phyloP scores from a whole-genome alignment of 306 rosid species.

The Biancaea sappan region DNA sequence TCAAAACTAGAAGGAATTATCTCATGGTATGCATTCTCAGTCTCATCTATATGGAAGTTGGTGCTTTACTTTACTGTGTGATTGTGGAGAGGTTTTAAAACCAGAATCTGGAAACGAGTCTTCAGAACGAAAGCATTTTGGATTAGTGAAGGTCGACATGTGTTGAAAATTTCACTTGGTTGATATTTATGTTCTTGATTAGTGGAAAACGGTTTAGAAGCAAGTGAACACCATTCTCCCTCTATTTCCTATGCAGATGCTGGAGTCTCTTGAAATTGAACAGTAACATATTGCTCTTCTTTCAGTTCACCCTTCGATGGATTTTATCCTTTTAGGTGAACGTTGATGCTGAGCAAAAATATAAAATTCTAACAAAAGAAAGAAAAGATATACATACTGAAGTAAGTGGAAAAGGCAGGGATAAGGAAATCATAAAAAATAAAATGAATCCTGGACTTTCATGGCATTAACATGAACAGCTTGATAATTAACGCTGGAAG shows the following conservation, averaged over 20 bases:
- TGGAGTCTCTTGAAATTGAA: slow-evolving; percentile 28
- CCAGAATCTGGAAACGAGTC: slow-evolving; percentile 33
- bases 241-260: slow-evolving; percentile 43
- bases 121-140: slow-evolving; percentile 42
- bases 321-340: slow-evolving; percentile 12
- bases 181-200: slow-evolving; percentile 23
- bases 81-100: slow-evolving; percentile 43
- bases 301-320: slow-evolving; percentile 24
- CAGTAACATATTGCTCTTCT: slow-evolving; percentile 23
- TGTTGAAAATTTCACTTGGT: slow-evolving; percentile 36
- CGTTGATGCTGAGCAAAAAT: slow-evolving; percentile 11
- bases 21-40: slow-evolving; percentile 43
- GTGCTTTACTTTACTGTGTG: slow-evolving; percentile 36
- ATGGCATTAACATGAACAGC: background rate
- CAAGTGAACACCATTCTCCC: slow-evolving; percentile 21
- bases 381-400: background rate
- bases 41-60: slow-evolving; percentile 39
- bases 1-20: slow-evolving; percentile 29
- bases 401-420: slow-evolving; percentile 21
- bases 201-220: slow-evolving; percentile 33
- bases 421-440: background rate
- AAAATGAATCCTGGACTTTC: slow-evolving; percentile 7
- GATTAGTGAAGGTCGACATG: slow-evolving; percentile 30
- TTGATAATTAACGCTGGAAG: background rate
- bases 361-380: slow-evolving; percentile 13